Conservation (phyloP, 2,329 filamentous ascomycete genomes). For the Cladosporium austrohemisphaericum region DNA sequence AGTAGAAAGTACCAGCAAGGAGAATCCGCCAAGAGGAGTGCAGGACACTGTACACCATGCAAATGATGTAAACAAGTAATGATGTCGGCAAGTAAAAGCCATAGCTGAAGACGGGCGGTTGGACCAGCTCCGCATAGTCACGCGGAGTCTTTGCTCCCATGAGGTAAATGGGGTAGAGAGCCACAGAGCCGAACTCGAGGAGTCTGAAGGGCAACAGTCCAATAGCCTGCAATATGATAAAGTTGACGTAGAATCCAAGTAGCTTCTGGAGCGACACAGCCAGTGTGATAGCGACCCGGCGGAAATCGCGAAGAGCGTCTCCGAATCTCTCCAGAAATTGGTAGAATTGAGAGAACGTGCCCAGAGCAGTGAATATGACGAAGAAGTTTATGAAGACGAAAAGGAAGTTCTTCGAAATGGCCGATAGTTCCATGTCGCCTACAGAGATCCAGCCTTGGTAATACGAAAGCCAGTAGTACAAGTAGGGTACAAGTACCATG, state of each 20-base stretch:
- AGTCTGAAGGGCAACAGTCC: constrained; percentile 90
- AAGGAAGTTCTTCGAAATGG: constrained; percentile 97
- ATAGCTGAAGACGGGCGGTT: constrained; percentile 87
- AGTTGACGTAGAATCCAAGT: constrained; percentile 84
- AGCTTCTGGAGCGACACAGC: constrained; percentile 71
- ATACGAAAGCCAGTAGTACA: constrained; percentile 91
- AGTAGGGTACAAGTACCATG: constrained; percentile 83
- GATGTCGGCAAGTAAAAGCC: constrained; percentile 94
- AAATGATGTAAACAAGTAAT: constrained; percentile 89
- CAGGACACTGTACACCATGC: constrained; percentile 88
- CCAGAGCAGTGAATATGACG: constrained; percentile 85
- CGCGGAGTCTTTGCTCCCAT: constrained; percentile 81
- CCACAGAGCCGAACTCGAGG: constrained; percentile 81
- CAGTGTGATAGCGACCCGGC: constrained; percentile 69
- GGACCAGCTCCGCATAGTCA: constrained; percentile 76
- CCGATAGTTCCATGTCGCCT: constrained; percentile 87
- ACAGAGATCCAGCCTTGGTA: constrained; percentile 92
- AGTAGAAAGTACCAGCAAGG: constrained; percentile 73
- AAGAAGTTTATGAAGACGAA: constrained; percentile 99
- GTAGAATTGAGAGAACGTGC: constrained; percentile 66
- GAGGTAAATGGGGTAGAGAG: constrained; percentile 74
- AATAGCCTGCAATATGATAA: constrained; percentile 90
- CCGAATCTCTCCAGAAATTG: constrained; percentile 61
- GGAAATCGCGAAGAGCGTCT: constrained; percentile 73
- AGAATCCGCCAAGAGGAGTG: constrained; percentile 76